Conservation (phyloP, 176 grass and related monocot genomes). For the Triticum monococcum region DNA sequence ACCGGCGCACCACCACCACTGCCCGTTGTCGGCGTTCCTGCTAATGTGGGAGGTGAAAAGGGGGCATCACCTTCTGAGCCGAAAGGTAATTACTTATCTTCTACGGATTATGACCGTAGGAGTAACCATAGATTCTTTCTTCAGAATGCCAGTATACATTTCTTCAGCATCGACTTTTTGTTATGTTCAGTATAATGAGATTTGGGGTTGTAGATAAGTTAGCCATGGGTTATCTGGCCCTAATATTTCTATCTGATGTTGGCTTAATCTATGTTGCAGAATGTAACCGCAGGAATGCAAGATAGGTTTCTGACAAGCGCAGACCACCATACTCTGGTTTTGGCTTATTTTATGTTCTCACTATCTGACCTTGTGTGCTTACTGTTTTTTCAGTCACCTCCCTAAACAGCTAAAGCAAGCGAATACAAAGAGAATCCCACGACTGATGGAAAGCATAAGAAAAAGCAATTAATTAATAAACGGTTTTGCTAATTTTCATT, state of each 20-base stretch:
- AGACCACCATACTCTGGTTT: constrained; percentile 74
- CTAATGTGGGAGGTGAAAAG: constrained; percentile 26
- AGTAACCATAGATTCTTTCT: constrained; percentile 17
- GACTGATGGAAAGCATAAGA: too few relatives aligned
- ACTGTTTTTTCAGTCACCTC: too few relatives aligned
- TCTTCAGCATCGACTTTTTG: background rate
- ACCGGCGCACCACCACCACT: constrained; percentile 31
- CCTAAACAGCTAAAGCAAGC: too few relatives aligned
- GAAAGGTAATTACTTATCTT: constrained; percentile 51
- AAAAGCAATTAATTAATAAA: too few relatives aligned
- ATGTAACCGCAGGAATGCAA: constrained; percentile 71
- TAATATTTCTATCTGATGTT: constrained; percentile 27
- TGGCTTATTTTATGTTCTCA: constrained; percentile 12
- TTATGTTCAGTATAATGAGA: background rate
- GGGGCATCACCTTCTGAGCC: constrained; percentile 15
- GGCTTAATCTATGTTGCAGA: constrained; percentile 36
- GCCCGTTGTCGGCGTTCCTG: constrained; percentile 18
- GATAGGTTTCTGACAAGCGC: constrained; percentile 61
- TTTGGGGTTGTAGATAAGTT: constrained; percentile 12
- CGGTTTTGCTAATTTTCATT: too few relatives aligned
- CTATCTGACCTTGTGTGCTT: too few relatives aligned
- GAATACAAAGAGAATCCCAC: too few relatives aligned
- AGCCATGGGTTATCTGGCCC: background rate
- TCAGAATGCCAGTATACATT: constrained; percentile 9
- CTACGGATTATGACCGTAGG: background rate